These are phyloP conservation scores for Solioccasus polychromus DNA, from an alignment of 768 basidiomycete genomes.

Conservation along the genomic window DNA sequence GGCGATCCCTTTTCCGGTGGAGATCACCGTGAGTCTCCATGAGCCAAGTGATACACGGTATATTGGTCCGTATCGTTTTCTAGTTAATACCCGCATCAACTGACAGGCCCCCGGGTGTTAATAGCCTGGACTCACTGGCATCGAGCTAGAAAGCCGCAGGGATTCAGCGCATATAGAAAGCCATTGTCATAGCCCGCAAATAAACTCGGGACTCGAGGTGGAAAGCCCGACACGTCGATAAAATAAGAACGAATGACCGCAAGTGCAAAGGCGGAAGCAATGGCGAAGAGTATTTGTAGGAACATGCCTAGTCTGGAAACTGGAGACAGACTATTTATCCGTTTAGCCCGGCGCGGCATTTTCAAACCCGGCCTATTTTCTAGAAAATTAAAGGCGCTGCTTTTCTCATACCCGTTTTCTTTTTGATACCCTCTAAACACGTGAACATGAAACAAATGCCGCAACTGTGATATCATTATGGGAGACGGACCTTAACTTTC, in stretches of 20 bases:
- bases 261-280: neutral
- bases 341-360: too few relatives aligned
- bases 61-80: conserved; percentile 13
- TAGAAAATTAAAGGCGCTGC: too few relatives aligned
- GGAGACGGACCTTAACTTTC: too few relatives aligned
- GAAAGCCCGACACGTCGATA: neutral
- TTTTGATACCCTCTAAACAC: too few relatives aligned
- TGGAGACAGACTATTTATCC: neutral
- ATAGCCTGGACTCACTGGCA: conserved; percentile 22
- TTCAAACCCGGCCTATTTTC: too few relatives aligned
- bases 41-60: conserved; percentile 19
- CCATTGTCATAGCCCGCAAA: conserved; percentile 18
- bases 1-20: conserved; percentile 13
- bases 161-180: conserved; percentile 12
- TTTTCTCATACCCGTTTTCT: too few relatives aligned
- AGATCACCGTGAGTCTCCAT: conserved; percentile 14
- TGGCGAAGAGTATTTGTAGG: neutral
- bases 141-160: conserved; percentile 10
- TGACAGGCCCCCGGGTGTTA: neutral
- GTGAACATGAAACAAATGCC: too few relatives aligned
- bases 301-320: neutral
- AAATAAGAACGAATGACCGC: neutral
- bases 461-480: too few relatives aligned
- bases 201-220: conserved; percentile 8
- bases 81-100: conserved; percentile 5